Evolutionary conservation across 768 basidiomycete species (phyloP).

Genomic region (Phallus indusiatus): DNA sequence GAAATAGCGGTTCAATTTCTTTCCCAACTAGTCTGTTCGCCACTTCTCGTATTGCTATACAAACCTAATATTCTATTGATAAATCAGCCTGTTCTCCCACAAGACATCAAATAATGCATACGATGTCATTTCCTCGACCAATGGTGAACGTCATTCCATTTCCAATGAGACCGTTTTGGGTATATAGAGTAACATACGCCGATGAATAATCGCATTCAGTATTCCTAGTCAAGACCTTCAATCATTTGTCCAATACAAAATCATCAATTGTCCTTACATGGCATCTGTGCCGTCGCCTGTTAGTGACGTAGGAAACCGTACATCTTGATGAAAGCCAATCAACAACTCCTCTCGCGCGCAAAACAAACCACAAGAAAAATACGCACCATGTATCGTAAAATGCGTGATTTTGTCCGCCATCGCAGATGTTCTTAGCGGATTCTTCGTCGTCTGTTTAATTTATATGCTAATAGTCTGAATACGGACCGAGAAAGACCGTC

Average conservation of each 20-base stretch:
- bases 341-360: neutral
- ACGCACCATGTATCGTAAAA: conserved; percentile 49
- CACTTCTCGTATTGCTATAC: conserved; percentile 69
- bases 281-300: conserved; percentile 92
- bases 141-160: conserved; percentile 94
- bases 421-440: neutral
- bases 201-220: conserved; percentile 94
- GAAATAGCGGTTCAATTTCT: conserved; percentile 72
- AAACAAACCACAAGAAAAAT: neutral
- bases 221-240: conserved; percentile 51
- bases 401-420: conserved; percentile 40
- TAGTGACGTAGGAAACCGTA: conserved; percentile 86
- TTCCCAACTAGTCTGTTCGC: conserved; percentile 77
- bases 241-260: neutral
- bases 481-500: neutral
- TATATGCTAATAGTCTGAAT: neutral
- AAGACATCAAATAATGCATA: conserved; percentile 16
- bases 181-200: conserved; percentile 76
- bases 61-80: conserved; percentile 43
- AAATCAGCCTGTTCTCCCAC: neutral
- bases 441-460: neutral
- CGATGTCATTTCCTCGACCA: conserved; percentile 92
- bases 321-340: conserved; percentile 41
- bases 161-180: conserved; percentile 60
- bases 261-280: conserved; percentile 43